phyloP scores from a whole-genome alignment of 345 rosid genomes.

The Bruguiera parviflora region DNA sequence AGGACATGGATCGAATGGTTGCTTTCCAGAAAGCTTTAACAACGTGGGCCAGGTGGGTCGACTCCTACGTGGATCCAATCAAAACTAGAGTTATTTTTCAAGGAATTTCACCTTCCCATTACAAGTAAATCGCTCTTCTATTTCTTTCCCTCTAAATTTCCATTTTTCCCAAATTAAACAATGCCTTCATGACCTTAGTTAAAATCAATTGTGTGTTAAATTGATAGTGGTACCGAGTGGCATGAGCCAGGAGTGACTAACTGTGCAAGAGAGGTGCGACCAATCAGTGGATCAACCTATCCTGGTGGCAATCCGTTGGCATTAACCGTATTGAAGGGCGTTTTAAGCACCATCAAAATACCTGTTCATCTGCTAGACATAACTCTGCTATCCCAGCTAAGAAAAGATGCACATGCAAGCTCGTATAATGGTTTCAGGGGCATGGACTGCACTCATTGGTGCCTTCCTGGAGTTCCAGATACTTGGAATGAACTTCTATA shows the following conservation, averaged over 20 bases:
- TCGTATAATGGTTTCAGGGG: slow-evolving; percentile 43
- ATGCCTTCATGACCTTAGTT: too few species aligned
- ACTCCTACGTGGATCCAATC: slow-evolving; percentile 58
- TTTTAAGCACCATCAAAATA: slow-evolving; percentile 34
- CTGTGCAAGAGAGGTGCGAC: slow-evolving; percentile 42
- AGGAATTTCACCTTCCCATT: slow-evolving; percentile 77
- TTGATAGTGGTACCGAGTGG: slow-evolving; percentile 53
- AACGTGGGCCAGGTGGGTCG: slow-evolving; percentile 90
- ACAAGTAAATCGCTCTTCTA: slow-evolving; percentile 42
- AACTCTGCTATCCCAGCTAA: slow-evolving; percentile 58
- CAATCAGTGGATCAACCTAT: slow-evolving; percentile 41
- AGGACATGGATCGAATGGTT: slow-evolving; percentile 73
- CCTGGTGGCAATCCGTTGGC: slow-evolving; percentile 41
- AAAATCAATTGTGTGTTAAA: too few species aligned
- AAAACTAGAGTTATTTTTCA: slow-evolving; percentile 65
- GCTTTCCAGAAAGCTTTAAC: slow-evolving; percentile 62
- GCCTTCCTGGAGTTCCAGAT: slow-evolving; percentile 59
- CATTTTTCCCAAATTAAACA: background rate
- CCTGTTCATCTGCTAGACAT: slow-evolving; percentile 57
- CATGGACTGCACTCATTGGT: slow-evolving; percentile 83
- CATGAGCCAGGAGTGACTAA: slow-evolving; percentile 45
- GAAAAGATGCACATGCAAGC: slow-evolving; percentile 71
- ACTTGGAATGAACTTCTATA: slow-evolving; percentile 62
- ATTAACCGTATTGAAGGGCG: slow-evolving; percentile 36
- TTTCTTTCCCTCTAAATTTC: too few species aligned